A percentile compares a stretch with the other conserved stretches of the same genome.
phyloP scores from a whole-genome alignment of 352 stramenopile genomes.

The Thalassiosira mediterranea region DNA sequence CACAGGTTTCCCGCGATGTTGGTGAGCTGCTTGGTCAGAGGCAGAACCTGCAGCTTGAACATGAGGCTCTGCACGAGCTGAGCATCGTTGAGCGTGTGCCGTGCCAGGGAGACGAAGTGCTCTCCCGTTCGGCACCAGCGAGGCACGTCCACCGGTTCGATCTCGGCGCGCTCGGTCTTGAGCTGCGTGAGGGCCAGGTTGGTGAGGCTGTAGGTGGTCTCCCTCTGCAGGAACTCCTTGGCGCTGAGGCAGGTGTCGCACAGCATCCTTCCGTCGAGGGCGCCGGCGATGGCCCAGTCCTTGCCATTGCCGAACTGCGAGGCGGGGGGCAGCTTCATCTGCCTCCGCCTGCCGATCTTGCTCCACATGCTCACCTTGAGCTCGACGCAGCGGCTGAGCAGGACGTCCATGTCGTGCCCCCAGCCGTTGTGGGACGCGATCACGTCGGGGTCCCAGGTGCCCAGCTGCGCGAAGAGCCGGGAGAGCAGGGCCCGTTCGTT shows the following conservation, averaged over 20 bases:
- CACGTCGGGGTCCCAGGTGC: slow-evolving; percentile 97
- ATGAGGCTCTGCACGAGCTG: slow-evolving; percentile 96
- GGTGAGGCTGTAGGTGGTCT: slow-evolving; percentile 97
- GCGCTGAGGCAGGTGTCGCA: slow-evolving; percentile 97
- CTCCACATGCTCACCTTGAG: slow-evolving; percentile 89
- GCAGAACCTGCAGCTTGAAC: slow-evolving; percentile 97
- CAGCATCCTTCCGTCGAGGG: slow-evolving; percentile 93
- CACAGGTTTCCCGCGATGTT: slow-evolving; percentile 98
- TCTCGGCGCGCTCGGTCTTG: slow-evolving; percentile 87
- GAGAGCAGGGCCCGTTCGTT: slow-evolving; percentile 89
- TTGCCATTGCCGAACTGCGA: slow-evolving; percentile 74
- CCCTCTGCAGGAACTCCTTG: slow-evolving; percentile 94
- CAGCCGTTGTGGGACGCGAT: slow-evolving; percentile 98
- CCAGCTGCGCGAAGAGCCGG: slow-evolving; percentile 89
- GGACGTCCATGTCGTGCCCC: slow-evolving; percentile 97
- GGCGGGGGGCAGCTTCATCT: slow-evolving; percentile 66
- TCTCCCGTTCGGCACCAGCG: slow-evolving; percentile 88
- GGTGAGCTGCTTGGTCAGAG: slow-evolving; percentile 98
- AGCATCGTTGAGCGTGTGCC: slow-evolving; percentile 94
- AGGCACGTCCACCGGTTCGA: slow-evolving; percentile 95
- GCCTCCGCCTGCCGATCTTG: slow-evolving; percentile 86
- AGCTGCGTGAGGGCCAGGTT: slow-evolving; percentile 93
- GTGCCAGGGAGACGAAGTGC: slow-evolving; percentile 92
- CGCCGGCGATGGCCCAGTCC: slow-evolving; percentile 77
- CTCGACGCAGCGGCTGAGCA: slow-evolving; percentile 93